Conservation (phyloP, 768 basidiomycete genomes). For the Astraeus odoratus region DNA sequence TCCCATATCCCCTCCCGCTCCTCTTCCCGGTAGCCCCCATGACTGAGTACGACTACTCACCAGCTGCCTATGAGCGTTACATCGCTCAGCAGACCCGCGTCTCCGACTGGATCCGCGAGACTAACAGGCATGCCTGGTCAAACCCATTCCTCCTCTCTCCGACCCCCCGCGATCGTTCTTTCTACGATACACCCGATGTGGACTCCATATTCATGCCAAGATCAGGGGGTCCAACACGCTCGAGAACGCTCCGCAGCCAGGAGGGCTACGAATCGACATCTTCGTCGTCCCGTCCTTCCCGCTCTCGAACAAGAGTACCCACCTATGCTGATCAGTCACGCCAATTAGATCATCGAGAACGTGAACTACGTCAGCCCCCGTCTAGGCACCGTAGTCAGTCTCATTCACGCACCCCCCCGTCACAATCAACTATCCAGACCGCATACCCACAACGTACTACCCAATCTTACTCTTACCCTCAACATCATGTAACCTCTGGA, state of each 20-base stretch:
- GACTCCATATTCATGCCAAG: not conserved
- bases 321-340: constrained; percentile 16
- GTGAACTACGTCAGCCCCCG: constrained; percentile 1
- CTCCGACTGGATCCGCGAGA: constrained; percentile 44
- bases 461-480: constrained; percentile 14
- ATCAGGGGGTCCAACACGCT: constrained; percentile 1
- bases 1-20: constrained; percentile 8
- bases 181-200: constrained; percentile 16
- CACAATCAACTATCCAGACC: constrained; percentile 11
- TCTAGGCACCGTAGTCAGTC: constrained; percentile 20
- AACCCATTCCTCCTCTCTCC: constrained; percentile 26
- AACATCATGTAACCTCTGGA: constrained; percentile 5
- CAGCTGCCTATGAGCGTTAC: constrained; percentile 43
- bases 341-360: constrained; percentile 11
- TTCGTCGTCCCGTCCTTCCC: constrained; percentile 19
- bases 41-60: constrained; percentile 60
- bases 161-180: constrained; percentile 23
- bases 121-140: constrained; percentile 20
- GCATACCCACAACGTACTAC: constrained; percentile 10
- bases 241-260: not conserved
- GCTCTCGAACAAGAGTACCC: constrained; percentile 13
- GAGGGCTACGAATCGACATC: constrained; percentile 12
- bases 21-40: constrained; percentile 22
- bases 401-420: constrained; percentile 16
- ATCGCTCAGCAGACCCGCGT: constrained; percentile 42